Evolutionary conservation across 2,329 filamentous ascomycete species (phyloP).

Genomic region (Penicillium sp.): DNA sequence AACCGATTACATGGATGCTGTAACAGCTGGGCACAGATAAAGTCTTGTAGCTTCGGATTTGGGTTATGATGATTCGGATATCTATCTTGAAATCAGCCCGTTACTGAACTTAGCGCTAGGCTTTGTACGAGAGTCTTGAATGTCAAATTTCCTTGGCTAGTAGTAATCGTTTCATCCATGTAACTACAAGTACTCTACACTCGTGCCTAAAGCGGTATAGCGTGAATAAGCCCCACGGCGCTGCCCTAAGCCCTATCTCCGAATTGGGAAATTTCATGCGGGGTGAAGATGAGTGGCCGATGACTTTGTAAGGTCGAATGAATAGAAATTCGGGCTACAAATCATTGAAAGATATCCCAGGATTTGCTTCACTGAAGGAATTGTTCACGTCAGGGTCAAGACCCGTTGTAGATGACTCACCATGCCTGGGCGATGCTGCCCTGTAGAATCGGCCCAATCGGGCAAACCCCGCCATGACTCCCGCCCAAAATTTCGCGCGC

Average conservation of each 20-base stretch:
- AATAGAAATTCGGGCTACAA: background rate
- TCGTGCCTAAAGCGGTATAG: slow-evolving; percentile 7
- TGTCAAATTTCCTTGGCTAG: too few species aligned
- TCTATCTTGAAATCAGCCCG: too few species aligned
- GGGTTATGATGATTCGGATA: too few species aligned
- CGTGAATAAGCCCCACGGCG: slow-evolving; percentile 31
- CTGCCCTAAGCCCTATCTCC: slow-evolving; percentile 41
- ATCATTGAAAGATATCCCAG: too few species aligned
- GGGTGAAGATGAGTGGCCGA: background rate
- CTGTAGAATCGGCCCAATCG: slow-evolving; percentile 27
- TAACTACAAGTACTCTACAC: background rate
- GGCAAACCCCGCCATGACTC: slow-evolving; percentile 24
- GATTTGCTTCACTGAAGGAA: too few species aligned
- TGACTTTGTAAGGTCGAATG: background rate
- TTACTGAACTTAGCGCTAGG: too few species aligned
- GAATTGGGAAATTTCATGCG: slow-evolving; percentile 3
- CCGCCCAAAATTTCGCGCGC: slow-evolving; percentile 37
- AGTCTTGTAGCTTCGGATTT: too few species aligned
- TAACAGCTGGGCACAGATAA: too few species aligned
- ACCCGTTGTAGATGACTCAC: background rate
- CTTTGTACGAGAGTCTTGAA: too few species aligned
- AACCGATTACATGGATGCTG: too few species aligned
- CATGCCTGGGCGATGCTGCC: background rate
- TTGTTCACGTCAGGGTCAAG: background rate
- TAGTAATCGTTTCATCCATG: too few species aligned